These are phyloP conservation scores for Pseudozyma hubeiensis DNA, from an alignment of 1,284 basidiomycete genomes.

Conservation along the genomic window DNA sequence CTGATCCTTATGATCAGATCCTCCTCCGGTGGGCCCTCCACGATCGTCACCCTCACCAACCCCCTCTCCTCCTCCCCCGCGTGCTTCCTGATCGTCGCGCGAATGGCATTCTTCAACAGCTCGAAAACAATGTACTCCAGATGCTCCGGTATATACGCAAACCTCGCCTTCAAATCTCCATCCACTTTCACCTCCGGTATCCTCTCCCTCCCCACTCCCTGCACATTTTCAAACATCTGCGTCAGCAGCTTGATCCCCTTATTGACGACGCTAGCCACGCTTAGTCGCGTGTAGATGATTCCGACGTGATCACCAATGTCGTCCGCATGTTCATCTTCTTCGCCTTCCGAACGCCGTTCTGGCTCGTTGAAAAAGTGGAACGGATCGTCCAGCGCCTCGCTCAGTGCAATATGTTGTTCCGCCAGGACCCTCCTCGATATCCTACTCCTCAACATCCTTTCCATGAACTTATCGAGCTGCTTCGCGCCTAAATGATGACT, in stretches of 20 bases:
- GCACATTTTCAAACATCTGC: conserved; percentile 74
- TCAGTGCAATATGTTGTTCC: conserved; percentile 87
- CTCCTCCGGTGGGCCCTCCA: conserved; percentile 61
- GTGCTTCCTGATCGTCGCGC: conserved; percentile 57
- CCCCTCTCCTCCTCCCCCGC: conserved; percentile 25
- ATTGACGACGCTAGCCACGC: conserved; percentile 72
- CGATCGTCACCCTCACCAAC: conserved; percentile 60
- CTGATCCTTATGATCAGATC: conserved; percentile 66
- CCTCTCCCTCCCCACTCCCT: conserved; percentile 68
- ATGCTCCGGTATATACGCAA: conserved; percentile 89
- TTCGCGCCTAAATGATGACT: conserved; percentile 83
- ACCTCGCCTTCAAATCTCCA: conserved; percentile 79
- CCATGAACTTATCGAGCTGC: conserved; percentile 86
- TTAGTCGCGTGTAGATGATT: conserved; percentile 83
- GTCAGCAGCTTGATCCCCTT: conserved; percentile 79
- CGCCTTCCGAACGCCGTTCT: conserved; percentile 7
- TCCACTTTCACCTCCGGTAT: conserved; percentile 79
- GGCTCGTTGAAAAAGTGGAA: conserved; percentile 61
- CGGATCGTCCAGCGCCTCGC: conserved; percentile 71
- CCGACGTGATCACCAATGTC: conserved; percentile 75
- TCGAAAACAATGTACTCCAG: conserved; percentile 88
- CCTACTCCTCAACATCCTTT: conserved; percentile 87
- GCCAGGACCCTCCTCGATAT: conserved; percentile 88
- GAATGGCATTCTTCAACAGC: conserved; percentile 79
- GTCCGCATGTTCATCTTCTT: conserved; percentile 7